phyloP scores from a whole-genome alignment of 768 basidiomycete species.

The Leucosporidium scottii region DNA sequence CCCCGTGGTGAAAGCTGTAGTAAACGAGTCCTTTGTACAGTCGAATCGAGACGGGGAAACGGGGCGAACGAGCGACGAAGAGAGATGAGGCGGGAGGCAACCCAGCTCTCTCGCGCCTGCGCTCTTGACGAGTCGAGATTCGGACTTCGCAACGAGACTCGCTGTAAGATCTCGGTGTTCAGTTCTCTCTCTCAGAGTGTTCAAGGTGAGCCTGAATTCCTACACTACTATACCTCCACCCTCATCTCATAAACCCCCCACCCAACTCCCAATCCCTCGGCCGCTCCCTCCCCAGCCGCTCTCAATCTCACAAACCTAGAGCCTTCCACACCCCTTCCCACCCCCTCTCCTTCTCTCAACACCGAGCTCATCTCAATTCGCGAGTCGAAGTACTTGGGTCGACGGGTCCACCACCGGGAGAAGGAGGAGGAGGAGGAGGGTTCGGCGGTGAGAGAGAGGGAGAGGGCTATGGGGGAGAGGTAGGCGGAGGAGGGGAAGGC shows the following conservation, averaged over 20 bases:
- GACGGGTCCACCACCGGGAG: background rate
- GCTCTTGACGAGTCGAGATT: too few species aligned
- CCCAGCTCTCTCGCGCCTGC: too few species aligned
- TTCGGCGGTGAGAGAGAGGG: background rate
- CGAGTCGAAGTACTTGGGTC: constrained; percentile 3
- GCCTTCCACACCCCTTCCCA: background rate
- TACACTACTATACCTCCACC: background rate
- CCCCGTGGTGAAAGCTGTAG: too few species aligned
- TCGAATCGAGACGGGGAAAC: too few species aligned
- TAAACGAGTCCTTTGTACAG: too few species aligned
- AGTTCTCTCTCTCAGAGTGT: too few species aligned
- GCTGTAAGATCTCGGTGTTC: too few species aligned
- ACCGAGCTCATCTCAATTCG: background rate
- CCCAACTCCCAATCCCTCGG: background rate
- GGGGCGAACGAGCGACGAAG: too few species aligned
- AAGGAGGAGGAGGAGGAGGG: too few species aligned
- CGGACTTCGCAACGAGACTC: too few species aligned
- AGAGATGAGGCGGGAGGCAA: too few species aligned
- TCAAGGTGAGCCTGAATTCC: too few species aligned
- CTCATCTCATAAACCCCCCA: constrained; percentile 18
- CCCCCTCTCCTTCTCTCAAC: background rate
- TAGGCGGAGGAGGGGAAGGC: constrained; percentile 10
- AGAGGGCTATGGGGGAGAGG: constrained; percentile 1
- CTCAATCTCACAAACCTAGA: constrained; percentile 14
- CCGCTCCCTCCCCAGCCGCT: background rate